phyloP scores from a whole-genome alignment of 371 early-diverging fungal genomes.

The Catenaria anguillulae region DNA sequence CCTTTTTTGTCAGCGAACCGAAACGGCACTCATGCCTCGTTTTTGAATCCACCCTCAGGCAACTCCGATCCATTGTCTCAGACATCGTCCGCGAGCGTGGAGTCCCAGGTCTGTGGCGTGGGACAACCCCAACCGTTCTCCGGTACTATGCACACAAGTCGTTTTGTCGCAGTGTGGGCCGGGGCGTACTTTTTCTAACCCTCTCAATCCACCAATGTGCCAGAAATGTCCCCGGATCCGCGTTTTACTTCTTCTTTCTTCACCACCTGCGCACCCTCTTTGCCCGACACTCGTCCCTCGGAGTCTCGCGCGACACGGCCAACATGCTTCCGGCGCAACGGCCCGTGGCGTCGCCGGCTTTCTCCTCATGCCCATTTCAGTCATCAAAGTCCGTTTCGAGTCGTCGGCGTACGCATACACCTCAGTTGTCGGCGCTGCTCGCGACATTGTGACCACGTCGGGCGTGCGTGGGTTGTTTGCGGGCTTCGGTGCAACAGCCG shows the following conservation, averaged over 20 bases:
- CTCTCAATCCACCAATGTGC: too few relatives aligned
- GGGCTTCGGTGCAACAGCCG: conserved; percentile 78
- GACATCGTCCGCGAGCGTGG: conserved; percentile 46
- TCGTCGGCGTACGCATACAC: conserved; percentile 69
- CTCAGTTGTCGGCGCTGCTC: conserved; percentile 41
- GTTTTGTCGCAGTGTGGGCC: background rate
- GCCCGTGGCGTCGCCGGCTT: conserved; percentile 77
- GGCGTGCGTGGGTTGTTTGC: conserved; percentile 44
- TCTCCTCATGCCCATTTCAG: conserved; percentile 85
- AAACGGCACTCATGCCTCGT: too few relatives aligned
- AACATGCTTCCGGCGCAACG: conserved; percentile 63
- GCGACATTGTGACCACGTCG: conserved; percentile 36
- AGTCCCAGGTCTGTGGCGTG: conserved; percentile 75
- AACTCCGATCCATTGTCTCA: conserved; percentile 13
- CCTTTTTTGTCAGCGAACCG: too few relatives aligned
- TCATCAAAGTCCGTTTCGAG: conserved; percentile 87
- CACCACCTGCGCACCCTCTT: conserved; percentile 22
- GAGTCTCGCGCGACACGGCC: conserved; percentile 20
- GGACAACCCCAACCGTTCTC: conserved; percentile 53
- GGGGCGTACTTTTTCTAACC: background rate
- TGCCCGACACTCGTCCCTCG: too few relatives aligned
- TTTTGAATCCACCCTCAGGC: too few relatives aligned
- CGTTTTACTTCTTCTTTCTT: conserved; percentile 55
- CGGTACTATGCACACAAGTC: conserved; percentile 1
- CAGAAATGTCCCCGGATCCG: conserved; percentile 66